Conservation (phyloP, 2,329 filamentous ascomycete genomes). For the Clarireedia monteithiana region DNA sequence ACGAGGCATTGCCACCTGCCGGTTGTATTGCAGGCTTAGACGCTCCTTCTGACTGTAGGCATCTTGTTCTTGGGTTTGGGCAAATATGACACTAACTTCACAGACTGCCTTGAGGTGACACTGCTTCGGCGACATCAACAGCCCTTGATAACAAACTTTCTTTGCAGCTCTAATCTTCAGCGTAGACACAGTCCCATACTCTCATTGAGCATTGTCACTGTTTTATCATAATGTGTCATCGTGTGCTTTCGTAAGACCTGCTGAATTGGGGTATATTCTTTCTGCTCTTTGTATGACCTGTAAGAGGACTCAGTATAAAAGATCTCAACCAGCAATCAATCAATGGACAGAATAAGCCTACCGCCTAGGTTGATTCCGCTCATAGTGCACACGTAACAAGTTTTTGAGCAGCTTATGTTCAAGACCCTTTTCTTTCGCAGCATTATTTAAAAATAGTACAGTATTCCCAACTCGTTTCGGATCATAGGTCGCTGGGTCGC, state of each 20-base stretch:
- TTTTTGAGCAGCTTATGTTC: conserved; percentile 70
- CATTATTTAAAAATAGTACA: conserved; percentile 60
- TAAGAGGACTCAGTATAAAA: neutral
- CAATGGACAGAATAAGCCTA: neutral
- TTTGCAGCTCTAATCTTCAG: conserved; percentile 24
- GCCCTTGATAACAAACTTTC: too few relatives aligned
- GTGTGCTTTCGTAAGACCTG: conserved; percentile 21
- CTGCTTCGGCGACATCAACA: too few relatives aligned
- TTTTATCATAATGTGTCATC: conserved; percentile 57
- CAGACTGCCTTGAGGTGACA: too few relatives aligned
- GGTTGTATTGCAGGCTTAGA: too few relatives aligned
- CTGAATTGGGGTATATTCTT: conserved; percentile 1
- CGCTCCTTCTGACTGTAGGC: too few relatives aligned
- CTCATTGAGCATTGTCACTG: conserved; percentile 65
- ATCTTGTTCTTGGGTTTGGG: too few relatives aligned
- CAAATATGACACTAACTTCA: too few relatives aligned
- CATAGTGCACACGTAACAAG: conserved; percentile 42
- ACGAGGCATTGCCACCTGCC: too few relatives aligned
- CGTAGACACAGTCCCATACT: conserved; percentile 60
- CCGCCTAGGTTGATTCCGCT: conserved; percentile 9
- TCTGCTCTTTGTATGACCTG: neutral
- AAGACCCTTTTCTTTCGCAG: conserved; percentile 53
- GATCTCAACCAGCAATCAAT: neutral
- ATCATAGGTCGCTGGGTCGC: conserved; percentile 40
- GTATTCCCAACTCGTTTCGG: conserved; percentile 52